A percentile compares a stretch with the other conserved stretches of the same genome.
Evolutionary conservation across 2,329 filamentous ascomycete species (phyloP).

Genomic region (Fonsecaea pedrosoi): DNA sequence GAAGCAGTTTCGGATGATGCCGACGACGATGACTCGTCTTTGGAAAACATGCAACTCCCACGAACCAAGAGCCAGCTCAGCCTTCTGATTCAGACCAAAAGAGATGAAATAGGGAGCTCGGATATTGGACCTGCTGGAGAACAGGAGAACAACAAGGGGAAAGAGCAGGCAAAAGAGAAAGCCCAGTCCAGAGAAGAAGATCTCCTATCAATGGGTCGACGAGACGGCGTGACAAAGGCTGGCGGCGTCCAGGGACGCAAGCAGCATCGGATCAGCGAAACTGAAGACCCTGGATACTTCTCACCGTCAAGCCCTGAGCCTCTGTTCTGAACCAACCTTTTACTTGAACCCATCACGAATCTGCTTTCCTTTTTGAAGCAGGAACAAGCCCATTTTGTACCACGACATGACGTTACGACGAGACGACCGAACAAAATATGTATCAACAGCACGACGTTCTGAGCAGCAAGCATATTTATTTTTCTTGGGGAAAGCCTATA

Average conservation of each 20-base stretch:
- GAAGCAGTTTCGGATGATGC: constrained; percentile 15
- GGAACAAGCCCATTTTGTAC: constrained; percentile 2
- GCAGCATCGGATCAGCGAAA: constrained; percentile 32
- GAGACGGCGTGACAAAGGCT: constrained; percentile 38
- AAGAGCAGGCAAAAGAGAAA: constrained; percentile 30
- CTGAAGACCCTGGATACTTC: constrained; percentile 24
- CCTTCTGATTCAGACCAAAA: constrained; percentile 40
- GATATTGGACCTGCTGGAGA: constrained; percentile 29
- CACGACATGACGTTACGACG: constrained; percentile 27
- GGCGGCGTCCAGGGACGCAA: constrained; percentile 37
- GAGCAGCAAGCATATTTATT: background rate
- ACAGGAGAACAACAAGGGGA: constrained; percentile 24
- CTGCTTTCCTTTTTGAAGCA: background rate
- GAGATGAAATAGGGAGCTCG: constrained; percentile 31
- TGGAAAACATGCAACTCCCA: constrained; percentile 29
- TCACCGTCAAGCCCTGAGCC: constrained; percentile 33
- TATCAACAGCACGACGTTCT: constrained; percentile 21
- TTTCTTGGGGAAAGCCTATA: background rate
- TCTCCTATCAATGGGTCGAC: constrained; percentile 36
- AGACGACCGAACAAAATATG: constrained; percentile 18
- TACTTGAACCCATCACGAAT: constrained; percentile 13
- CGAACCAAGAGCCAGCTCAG: constrained; percentile 41
- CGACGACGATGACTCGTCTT: constrained; percentile 26
- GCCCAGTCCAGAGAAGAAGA: constrained; percentile 32
- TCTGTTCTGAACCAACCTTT: constrained; percentile 31